phyloP scores from a whole-genome alignment of 495 filamentous ascomycete species.

The Apiosordaria backusii region DNA sequence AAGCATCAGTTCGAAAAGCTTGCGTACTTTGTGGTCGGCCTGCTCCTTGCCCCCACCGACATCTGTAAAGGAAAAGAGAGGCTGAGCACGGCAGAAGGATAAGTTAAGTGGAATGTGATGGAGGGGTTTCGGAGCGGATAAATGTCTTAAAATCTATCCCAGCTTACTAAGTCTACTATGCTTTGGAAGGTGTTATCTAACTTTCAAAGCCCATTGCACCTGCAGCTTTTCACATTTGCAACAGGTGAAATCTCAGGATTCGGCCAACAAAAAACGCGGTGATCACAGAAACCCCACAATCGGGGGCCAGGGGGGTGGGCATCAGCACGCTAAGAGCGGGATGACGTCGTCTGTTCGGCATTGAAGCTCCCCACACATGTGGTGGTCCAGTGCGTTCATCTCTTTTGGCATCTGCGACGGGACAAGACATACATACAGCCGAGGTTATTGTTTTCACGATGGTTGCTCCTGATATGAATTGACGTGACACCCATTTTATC shows the following conservation, averaged over 20 bases:
- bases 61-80: constrained; percentile 40
- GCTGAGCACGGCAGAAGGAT: constrained; percentile 31
- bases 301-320: too few relatives aligned
- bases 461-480: background rate
- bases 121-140: too few relatives aligned
- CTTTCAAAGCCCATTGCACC: background rate
- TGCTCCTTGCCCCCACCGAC: constrained; percentile 48
- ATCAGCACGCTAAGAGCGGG: background rate
- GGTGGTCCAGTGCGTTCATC: background rate
- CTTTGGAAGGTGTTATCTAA: background rate
- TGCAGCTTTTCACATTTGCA: background rate
- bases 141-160: background rate
- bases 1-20: constrained; percentile 36
- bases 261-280: too few relatives aligned
- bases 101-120: too few relatives aligned
- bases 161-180: background rate
- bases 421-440: background rate
- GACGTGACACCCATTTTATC: background rate
- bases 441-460: background rate
- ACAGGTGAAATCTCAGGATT: background rate
- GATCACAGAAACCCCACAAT: background rate
- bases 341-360: background rate
- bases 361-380: background rate
- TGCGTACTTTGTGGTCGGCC: constrained; percentile 39
- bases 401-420: background rate